Evolutionary conservation across 805 yeast species (phyloP), one percentile per base, ranked within the genome.

Genomic region (Wickerhamomyces strasburgensis): DNA sequence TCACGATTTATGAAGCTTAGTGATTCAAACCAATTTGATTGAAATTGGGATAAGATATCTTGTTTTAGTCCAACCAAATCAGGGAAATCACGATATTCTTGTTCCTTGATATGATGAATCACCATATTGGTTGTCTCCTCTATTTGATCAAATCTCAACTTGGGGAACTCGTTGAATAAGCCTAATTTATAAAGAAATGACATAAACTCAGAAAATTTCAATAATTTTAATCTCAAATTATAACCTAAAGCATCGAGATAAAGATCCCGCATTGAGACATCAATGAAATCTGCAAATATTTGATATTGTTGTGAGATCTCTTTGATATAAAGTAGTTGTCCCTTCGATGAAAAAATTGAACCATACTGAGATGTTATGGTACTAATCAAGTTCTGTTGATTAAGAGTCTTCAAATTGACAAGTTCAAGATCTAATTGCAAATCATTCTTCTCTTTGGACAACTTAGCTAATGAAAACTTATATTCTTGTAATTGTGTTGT

Each of bases 41-140:
- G n/a, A 7, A 29, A 11, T 18, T 31, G 34, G 2, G 21, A 17
- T 5, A 18, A 14, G 5, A 35, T 30, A 7, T 10, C 14, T 3
- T 5, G 13, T 14, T 18, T 9, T 6, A 35, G 2, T 2, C 29
- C 38, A 1, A 30, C 16, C 8, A 38, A 14, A 27, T 31, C 18
- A 4, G 45, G 43, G 6, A 38, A 5, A n/a, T 27, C 25, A 19
- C 36, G 33, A 9, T 34, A 37, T 9, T 41, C 42, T 19, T 40
- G 38, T 19, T 46, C 49, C 15, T 39, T 38, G 16, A 42, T 28
- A 19, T 26, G 37, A 27, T 41, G 48, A 8, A 39, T 17, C 21
- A 25, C 14, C 8, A 31, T 36, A 14, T 33, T 34, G 6, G 40
- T 29, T 5, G 29, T 4, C 3, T 34, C 26, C 7, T 7, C n/a